A percentile compares a stretch with the other conserved stretches of the same genome.
These are phyloP conservation scores for Globisporangium uncinulatum DNA, from an alignment of 352 stramenopile genomes.

Conservation along the genomic window DNA sequence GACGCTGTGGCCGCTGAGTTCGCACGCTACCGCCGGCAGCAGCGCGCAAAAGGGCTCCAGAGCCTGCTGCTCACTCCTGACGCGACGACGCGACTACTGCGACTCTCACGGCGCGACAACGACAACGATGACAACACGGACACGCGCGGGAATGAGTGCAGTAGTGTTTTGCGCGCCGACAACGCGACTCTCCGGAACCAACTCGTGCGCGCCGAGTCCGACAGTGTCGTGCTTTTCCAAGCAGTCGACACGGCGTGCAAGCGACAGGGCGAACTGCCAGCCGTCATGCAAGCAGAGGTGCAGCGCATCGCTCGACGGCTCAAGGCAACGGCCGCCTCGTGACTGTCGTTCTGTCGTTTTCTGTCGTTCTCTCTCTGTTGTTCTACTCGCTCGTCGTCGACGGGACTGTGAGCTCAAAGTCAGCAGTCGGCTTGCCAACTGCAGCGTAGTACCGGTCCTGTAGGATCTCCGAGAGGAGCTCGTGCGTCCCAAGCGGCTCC, in stretches of 20 bases:
- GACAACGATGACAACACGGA: too few relatives aligned
- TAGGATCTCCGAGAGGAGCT: constrained; percentile 55
- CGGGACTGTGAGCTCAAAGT: constrained; percentile 16
- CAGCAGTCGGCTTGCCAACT: constrained; percentile 16
- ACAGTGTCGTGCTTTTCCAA: constrained; percentile 63
- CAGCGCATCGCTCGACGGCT: constrained; percentile 47
- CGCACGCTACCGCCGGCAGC: constrained; percentile 20
- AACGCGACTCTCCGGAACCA: constrained; percentile 49
- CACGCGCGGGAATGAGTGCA: neutral
- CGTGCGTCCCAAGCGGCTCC: constrained; percentile 57
- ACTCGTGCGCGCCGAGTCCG: constrained; percentile 48
- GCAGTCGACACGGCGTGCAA: constrained; percentile 49
- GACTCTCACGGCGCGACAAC: neutral
- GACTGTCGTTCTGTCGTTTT: neutral
- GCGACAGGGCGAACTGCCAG: constrained; percentile 49
- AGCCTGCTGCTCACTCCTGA: constrained; percentile 14
- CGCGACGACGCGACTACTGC: neutral
- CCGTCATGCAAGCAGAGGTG: constrained; percentile 45
- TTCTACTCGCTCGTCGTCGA: neutral
- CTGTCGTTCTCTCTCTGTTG: too few relatives aligned
- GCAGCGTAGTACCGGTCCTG: constrained; percentile 53
- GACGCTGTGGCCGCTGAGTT: constrained; percentile 24
- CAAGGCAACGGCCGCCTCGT: neutral
- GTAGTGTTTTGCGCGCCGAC: constrained; percentile 37
- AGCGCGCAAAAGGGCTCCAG: constrained; percentile 32